Evolutionary conservation across 306 rosid genomes (phyloP), one percentile per base, ranked within the genome.

Genomic region (Fragaria ananassa): DNA sequence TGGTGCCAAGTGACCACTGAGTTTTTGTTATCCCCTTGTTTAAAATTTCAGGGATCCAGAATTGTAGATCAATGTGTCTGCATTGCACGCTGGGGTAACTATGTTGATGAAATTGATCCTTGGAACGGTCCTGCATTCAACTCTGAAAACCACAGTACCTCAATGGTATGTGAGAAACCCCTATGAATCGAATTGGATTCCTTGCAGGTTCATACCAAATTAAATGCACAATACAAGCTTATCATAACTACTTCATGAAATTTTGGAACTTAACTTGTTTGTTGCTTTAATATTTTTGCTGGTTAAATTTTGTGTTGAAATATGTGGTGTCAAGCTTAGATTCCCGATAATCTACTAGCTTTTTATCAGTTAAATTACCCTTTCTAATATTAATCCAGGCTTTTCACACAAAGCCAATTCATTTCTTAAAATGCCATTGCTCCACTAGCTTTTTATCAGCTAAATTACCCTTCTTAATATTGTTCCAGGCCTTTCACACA

Each of bases 31-130:
- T 71, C 35, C 67, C 11, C 19, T 76, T 70, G 79, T 76, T 79
- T 68, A 12, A 13, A 50, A 71, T 12, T 83, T 74, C 83, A 92
- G 97, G 99, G 97, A 64, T 92, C 97, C 65, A 86, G 80, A 78
- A 90, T 95, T 61, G 73, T 83, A 18, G 92, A 95, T 80, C 92
- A 83, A 86, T 29, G 79, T 74, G 89, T 95, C 51, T 83, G 79
- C 87, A 91, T 95, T 75, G 81, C 95, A 34, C 90, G 82, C 8
- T 88, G 88, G 89, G 96, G 87, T 70, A 66, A 74, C 41, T 86
- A 87, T 50, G 9, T 39, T 44, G 89, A 88, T 65, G 93, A 87
- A 74, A 70, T 76, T 15, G 85, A 83, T 76, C 39, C 74, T 75
- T 88, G 92, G 96, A 74, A 74, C 15, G 49, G 68, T 78, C 72